phyloP scores from a whole-genome alignment of 768 basidiomycete genomes.

The Basidioascus undulatus region DNA sequence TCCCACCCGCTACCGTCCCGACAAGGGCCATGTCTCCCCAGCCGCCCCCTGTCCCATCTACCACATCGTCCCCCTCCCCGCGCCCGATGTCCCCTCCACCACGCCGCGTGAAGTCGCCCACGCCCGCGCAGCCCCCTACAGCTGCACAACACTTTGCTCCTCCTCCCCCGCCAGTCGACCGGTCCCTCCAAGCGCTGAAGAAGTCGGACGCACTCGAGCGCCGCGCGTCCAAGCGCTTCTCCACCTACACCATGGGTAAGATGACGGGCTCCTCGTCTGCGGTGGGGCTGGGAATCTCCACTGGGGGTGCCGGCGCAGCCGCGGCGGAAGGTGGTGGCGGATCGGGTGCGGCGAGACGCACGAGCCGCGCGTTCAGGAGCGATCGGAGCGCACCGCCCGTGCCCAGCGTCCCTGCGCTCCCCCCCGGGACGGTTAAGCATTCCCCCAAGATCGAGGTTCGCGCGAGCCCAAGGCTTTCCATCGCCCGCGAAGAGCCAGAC shows the following conservation, averaged over 20 bases:
- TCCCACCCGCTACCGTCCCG: slow-evolving; percentile 5
- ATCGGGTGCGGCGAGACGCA: neutral
- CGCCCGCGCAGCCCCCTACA: slow-evolving; percentile 1
- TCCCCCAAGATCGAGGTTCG: too few relatives aligned
- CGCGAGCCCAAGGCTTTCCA: too few relatives aligned
- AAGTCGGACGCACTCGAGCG: slow-evolving; percentile 65
- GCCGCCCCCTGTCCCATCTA: neutral
- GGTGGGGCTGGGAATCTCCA: slow-evolving; percentile 26
- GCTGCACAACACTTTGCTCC: slow-evolving; percentile 6
- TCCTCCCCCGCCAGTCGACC: slow-evolving; percentile 23
- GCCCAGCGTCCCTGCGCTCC: too few relatives aligned
- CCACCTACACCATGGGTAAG: slow-evolving; percentile 77
- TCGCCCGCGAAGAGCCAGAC: too few relatives aligned
- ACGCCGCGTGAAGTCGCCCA: slow-evolving; percentile 13
- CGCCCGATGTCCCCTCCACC: too few relatives aligned
- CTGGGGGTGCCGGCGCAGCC: too few relatives aligned
- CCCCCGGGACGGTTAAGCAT: too few relatives aligned
- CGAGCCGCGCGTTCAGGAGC: slow-evolving; percentile 1
- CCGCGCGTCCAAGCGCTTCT: slow-evolving; percentile 85
- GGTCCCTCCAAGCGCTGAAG: slow-evolving; percentile 68
- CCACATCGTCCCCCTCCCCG: too few relatives aligned
- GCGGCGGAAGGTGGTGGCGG: too few relatives aligned
- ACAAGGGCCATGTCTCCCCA: too few relatives aligned
- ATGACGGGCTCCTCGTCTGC: slow-evolving; percentile 38
- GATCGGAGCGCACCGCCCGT: too few relatives aligned